Evolutionary conservation across 2,329 filamentous ascomycete genomes (phyloP).

Genomic region (Phaeosphaeriaceae sp.): DNA sequence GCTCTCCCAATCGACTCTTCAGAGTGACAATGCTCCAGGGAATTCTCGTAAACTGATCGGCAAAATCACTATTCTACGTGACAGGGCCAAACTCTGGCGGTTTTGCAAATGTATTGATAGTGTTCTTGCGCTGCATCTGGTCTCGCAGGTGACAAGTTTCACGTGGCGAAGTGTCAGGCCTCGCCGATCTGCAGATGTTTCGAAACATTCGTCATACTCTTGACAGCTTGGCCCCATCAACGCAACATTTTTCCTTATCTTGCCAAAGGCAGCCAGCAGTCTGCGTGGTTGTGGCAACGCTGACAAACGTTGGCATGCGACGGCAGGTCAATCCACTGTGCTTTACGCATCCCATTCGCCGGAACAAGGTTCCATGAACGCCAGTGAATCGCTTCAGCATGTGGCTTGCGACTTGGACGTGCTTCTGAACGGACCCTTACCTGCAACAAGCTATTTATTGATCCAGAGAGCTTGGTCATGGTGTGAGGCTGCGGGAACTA

Average conservation of each 20-base stretch:
- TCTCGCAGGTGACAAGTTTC: neutral
- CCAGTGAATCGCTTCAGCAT: neutral
- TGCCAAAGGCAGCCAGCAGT: neutral
- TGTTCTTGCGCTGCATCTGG: neutral
- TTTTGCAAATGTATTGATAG: neutral
- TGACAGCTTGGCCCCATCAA: neutral
- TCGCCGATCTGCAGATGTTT: conserved; percentile 4
- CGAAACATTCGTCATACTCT: conserved; percentile 13
- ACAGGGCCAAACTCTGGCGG: neutral
- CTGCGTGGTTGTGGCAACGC: neutral
- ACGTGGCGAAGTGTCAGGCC: neutral
- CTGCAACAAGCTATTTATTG: conserved; percentile 14
- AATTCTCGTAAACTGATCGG: neutral
- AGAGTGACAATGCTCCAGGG: neutral
- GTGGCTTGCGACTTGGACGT: conserved; percentile 2
- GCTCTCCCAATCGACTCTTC: neutral
- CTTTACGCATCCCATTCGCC: conserved; percentile 1
- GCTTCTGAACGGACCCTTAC: conserved; percentile 1
- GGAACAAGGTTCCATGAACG: neutral
- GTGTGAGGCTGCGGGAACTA: conserved; percentile 20
- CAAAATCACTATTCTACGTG: neutral
- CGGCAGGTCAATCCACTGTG: neutral
- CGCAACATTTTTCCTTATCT: conserved; percentile 1
- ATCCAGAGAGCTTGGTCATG: conserved; percentile 13
- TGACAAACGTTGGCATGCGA: neutral